phyloP scores from a whole-genome alignment of 2,329 filamentous ascomycete species.

The Cercospora sojina region DNA sequence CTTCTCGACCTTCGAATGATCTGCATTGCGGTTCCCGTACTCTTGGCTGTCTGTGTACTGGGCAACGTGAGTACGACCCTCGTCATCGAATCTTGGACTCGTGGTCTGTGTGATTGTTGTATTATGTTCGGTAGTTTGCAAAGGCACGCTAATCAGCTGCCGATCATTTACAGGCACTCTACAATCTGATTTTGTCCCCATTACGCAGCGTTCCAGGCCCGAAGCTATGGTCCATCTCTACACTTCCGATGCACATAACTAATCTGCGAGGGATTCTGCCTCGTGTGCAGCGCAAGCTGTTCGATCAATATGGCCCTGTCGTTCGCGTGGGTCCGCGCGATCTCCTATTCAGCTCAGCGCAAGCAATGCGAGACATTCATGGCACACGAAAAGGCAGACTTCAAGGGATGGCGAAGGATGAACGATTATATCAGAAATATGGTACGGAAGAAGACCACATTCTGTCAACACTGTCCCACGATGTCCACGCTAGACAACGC shows the following conservation, averaged over 20 bases:
- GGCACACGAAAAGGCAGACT: not conserved
- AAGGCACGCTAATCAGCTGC: conserved; percentile 3
- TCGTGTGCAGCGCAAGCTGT: conserved; percentile 28
- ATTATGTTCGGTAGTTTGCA: not conserved
- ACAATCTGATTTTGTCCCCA: conserved; percentile 46
- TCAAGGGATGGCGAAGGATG: not conserved
- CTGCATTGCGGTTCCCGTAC: not conserved
- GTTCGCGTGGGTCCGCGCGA: conserved; percentile 35
- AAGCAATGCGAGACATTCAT: conserved; percentile 51
- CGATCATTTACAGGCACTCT: conserved; percentile 22
- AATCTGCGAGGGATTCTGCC: conserved; percentile 7
- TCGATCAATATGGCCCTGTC: conserved; percentile 34
- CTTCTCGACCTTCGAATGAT: not conserved
- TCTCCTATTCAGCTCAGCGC: conserved; percentile 40
- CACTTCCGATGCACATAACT: conserved; percentile 18
- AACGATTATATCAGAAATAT: not conserved
- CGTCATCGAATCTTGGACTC: not conserved
- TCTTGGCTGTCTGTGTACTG: not conserved
- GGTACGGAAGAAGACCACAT: not conserved
- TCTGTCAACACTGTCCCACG: not conserved
- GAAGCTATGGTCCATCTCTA: conserved; percentile 24
- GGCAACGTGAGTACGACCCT: not conserved
- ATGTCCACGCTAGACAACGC: not conserved
- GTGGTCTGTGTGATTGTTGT: not conserved
- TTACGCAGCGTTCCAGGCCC: conserved; percentile 45